A percentile compares a stretch with the other conserved stretches of the same genome.
Conservation (phyloP, 1,284 basidiomycete genomes). For the Ceratobasidium sp. region DNA sequence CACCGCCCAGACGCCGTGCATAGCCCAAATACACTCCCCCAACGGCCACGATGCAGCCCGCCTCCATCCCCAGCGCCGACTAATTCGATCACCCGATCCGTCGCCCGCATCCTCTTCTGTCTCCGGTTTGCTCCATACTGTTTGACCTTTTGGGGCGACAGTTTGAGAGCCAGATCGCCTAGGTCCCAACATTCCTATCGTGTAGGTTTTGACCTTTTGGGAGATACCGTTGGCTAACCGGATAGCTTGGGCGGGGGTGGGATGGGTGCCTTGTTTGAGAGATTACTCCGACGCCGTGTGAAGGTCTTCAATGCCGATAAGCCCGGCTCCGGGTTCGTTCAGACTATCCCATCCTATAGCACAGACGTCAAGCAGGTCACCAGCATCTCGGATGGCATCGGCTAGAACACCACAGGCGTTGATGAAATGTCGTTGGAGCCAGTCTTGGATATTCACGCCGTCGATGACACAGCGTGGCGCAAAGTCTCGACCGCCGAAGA, state of each 20-base stretch:
- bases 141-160: too few relatives aligned
- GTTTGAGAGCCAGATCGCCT: too few relatives aligned
- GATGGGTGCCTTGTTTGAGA: conserved; percentile 87
- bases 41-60: conserved; percentile 82
- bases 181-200: conserved; percentile 87
- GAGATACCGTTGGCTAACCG: conserved; percentile 88
- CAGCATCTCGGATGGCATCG: conserved; percentile 78
- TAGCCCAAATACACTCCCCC: conserved; percentile 91
- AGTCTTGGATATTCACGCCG: conserved; percentile 94
- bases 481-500: conserved; percentile 91
- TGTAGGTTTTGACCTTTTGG: conserved; percentile 88
- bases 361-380: conserved; percentile 85
- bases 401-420: conserved; percentile 82
- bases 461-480: conserved; percentile 94
- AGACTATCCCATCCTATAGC: conserved; percentile 97
- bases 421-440: conserved; percentile 88
- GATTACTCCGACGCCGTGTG: conserved; percentile 73
- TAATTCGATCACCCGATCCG: conserved; percentile 48
- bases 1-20: conserved; percentile 92
- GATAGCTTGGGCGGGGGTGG: conserved; percentile 87
- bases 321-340: conserved; percentile 94
- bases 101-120: too few relatives aligned
- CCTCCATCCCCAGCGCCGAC: conserved; percentile 78
- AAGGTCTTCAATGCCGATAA: conserved; percentile 84
- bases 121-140: too few relatives aligned